These are phyloP conservation scores for Mesotaenium endlicherianum DNA, from an alignment of 139 green algal genomes.

Conservation along the genomic window DNA sequence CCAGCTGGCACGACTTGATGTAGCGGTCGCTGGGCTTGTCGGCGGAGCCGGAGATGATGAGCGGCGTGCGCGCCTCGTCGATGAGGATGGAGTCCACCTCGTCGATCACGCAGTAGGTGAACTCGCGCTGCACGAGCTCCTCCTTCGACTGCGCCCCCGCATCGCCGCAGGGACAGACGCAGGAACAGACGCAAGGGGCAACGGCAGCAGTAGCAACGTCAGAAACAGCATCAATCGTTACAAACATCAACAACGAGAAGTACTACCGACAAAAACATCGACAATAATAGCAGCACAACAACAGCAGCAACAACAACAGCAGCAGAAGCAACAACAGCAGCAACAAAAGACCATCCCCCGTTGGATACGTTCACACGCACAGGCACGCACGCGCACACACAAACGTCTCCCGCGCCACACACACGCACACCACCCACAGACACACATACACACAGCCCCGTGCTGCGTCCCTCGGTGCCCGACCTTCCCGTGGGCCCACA, in stretches of 20 bases:
- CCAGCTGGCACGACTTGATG: conserved; percentile 83
- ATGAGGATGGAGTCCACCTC: conserved; percentile 98
- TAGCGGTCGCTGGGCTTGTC: conserved; percentile 86
- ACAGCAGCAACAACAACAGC: background rate
- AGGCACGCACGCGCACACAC: background rate
- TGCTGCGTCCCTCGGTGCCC: too few species aligned
- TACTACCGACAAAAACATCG: background rate
- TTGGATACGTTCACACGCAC: background rate
- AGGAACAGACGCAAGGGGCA: background rate
- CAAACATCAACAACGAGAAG: background rate
- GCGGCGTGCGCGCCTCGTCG: conserved; percentile 91
- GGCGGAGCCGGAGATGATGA: conserved; percentile 84
- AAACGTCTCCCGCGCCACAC: too few species aligned
- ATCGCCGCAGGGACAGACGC: too few species aligned
- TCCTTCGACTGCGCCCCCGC: conserved; percentile 44
- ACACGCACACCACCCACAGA: too few species aligned
- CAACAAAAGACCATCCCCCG: background rate
- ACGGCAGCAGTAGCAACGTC: background rate
- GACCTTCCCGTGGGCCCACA: too few species aligned
- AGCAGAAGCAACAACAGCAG: background rate
- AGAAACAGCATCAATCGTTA: background rate
- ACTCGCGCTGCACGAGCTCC: conserved; percentile 88
- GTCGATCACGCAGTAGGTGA: conserved; percentile 97
- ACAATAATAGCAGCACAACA: background rate
- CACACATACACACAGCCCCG: too few species aligned